Base-by-base conservation (phyloP, 2,329 filamentous ascomycete genomes). In the Raffaelea ambrosiae region DNA sequence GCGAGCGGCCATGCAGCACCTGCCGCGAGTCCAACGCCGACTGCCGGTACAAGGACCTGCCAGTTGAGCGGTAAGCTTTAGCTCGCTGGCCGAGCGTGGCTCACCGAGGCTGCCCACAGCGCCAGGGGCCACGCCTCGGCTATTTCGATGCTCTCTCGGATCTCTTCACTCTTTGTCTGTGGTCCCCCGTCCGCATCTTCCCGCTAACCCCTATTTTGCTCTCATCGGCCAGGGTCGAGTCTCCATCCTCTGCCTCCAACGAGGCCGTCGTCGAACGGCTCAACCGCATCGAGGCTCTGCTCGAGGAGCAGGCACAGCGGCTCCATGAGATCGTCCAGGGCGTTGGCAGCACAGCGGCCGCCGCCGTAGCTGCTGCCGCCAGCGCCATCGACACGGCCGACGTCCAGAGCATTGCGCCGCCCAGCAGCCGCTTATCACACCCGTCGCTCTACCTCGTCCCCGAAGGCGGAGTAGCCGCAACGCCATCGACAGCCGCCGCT, bases 21-120 rank as follows among this genome's bases (percentile, higher is more conserved):
- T 68, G 65, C 50, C 54, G 54, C 38, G 64, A 66, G 39, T 64
- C 63, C 21, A 63, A 62, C 23, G 65, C 65, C 38, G 62, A 66
- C 49, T 68, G 65, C 44, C 59, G 62, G 8, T 68, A 67, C 57
- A 65, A 67, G 47, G 64, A 68, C 26, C 56, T 67, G 3, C 63
- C 64, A 1, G 50, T 54, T 8, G 58, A 57, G 21, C 53, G 58
- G 53, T 58, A 46, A 48, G 53, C 31, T 31, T 22, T 38, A n/a
- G 5, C 10, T 18, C 10, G 11, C 20, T 29, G n/a, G n/a, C n/a
- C n/a, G n/a, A n/a, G n/a, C n/a, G n/a, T n/a, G n/a, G 11, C 18
- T 26, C 31, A 21, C 31, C 31, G 7, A 21, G 14, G n/a, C n/a
- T n/a, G n/a, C n/a, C n/a, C n/a, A n/a, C n/a, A n/a, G n/a, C n/a